These are phyloP conservation scores for Pseudoperonospora humuli DNA, from an alignment of 352 stramenopile species.

Conservation along the genomic window DNA sequence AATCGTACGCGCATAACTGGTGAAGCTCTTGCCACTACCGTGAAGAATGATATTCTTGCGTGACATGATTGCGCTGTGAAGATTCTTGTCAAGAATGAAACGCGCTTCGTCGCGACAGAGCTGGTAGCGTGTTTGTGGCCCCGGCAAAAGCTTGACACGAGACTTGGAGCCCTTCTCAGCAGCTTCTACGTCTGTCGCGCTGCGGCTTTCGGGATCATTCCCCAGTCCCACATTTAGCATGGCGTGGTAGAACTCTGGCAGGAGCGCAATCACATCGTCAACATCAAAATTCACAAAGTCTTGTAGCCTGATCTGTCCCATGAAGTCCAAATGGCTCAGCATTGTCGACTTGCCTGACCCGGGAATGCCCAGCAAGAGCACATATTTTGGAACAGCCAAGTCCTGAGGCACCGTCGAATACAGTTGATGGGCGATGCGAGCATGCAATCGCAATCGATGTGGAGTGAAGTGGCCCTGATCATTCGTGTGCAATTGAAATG, in stretches of 20 bases:
- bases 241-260: conserved; percentile 75
- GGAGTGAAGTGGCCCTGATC: conserved; percentile 51
- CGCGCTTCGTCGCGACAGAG: conserved; percentile 73
- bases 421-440: conserved; percentile 65
- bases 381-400: conserved; percentile 47
- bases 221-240: conserved; percentile 77
- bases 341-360: conserved; percentile 71
- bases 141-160: conserved; percentile 24
- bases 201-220: conserved; percentile 39
- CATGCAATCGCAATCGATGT: conserved; percentile 53
- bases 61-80: conserved; percentile 67
- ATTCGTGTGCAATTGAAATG: conserved; percentile 55
- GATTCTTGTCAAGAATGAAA: conserved; percentile 79
- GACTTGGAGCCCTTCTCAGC: conserved; percentile 5
- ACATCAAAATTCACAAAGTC: conserved; percentile 83
- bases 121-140: conserved; percentile 63
- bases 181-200: conserved; percentile 12
- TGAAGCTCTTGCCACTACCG: conserved; percentile 66
- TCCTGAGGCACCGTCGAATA: conserved; percentile 51
- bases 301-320: conserved; percentile 54
- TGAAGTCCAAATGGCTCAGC: conserved; percentile 62
- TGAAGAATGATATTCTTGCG: conserved; percentile 78
- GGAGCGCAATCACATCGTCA: conserved; percentile 67
- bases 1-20: conserved; percentile 50
- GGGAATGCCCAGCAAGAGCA: conserved; percentile 61